Conservation (phyloP, 768 basidiomycete species). For the Tylopilus vinaceipallidus region DNA sequence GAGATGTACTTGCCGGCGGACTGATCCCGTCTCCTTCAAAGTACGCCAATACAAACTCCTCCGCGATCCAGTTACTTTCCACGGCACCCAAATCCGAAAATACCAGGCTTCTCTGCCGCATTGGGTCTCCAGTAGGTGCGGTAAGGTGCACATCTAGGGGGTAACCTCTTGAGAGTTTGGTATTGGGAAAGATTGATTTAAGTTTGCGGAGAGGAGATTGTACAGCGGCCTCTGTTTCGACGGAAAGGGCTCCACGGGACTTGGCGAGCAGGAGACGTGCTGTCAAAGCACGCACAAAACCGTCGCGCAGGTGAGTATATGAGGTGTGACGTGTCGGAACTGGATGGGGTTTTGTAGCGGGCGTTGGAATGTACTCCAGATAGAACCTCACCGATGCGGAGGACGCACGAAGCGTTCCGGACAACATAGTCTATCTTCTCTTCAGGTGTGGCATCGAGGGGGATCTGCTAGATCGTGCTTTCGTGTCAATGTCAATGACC, state of each 20-base stretch:
- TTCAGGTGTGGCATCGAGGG: constrained; percentile 53
- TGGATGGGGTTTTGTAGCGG: constrained; percentile 23
- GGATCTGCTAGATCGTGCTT: constrained; percentile 41
- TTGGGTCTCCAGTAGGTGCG: constrained; percentile 45
- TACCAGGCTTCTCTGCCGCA: constrained; percentile 52
- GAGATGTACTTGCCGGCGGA: constrained; percentile 53
- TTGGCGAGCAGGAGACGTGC: constrained; percentile 52
- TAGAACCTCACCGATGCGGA: constrained; percentile 66
- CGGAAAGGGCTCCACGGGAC: constrained; percentile 51
- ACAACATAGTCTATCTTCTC: constrained; percentile 72
- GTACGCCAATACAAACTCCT: constrained; percentile 70
- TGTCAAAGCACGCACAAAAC: constrained; percentile 74
- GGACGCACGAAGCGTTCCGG: constrained; percentile 62
- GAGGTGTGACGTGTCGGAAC: constrained; percentile 81
- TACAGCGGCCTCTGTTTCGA: constrained; percentile 55
- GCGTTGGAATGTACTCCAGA: neutral
- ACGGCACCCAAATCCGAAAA: constrained; percentile 73
- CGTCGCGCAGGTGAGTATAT: constrained; percentile 79
- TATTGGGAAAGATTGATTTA: constrained; percentile 73
- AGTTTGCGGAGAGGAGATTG: constrained; percentile 68
- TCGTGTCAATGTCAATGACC: neutral
- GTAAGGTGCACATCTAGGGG: constrained; percentile 70
- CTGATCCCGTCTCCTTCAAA: constrained; percentile 71
- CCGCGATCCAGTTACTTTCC: constrained; percentile 72
- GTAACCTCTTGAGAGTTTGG: constrained; percentile 61